These are phyloP conservation scores for Raphanus raphanistrum DNA, from an alignment of 345 rosid species.

Conservation along the genomic window DNA sequence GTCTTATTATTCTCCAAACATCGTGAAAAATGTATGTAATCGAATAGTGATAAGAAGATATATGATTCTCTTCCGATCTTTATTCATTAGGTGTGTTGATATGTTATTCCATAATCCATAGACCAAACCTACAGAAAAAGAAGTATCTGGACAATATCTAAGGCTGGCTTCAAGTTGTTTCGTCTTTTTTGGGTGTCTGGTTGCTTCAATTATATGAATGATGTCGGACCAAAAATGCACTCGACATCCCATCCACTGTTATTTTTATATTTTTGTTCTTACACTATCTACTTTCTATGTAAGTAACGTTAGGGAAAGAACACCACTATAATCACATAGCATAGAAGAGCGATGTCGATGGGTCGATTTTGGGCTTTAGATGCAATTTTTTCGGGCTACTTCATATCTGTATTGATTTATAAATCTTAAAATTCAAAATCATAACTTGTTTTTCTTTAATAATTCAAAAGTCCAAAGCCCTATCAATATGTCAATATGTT, in stretches of 20 bases:
- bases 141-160: conserved; percentile 15
- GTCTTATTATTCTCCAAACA: background rate
- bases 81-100: background rate
- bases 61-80: background rate
- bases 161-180: conserved; percentile 24
- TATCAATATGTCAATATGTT: background rate
- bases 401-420: background rate
- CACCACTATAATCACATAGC: background rate
- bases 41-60: background rate
- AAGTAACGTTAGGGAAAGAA: background rate
- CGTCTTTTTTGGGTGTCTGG: conserved; percentile 14
- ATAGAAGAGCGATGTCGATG: background rate
- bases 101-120: conserved; percentile 4
- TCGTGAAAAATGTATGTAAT: background rate
- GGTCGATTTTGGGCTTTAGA: background rate
- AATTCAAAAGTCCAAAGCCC: background rate
- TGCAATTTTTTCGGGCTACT: background rate
- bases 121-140: background rate
- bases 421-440: background rate
- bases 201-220: conserved; percentile 27
- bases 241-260: background rate
- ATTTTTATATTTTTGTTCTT: background rate
- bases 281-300: background rate
- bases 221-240: conserved; percentile 24
- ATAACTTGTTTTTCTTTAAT: background rate